phyloP scores from a whole-genome alignment of 1,284 basidiomycete genomes.

The Cryptococcus depauperatus region DNA sequence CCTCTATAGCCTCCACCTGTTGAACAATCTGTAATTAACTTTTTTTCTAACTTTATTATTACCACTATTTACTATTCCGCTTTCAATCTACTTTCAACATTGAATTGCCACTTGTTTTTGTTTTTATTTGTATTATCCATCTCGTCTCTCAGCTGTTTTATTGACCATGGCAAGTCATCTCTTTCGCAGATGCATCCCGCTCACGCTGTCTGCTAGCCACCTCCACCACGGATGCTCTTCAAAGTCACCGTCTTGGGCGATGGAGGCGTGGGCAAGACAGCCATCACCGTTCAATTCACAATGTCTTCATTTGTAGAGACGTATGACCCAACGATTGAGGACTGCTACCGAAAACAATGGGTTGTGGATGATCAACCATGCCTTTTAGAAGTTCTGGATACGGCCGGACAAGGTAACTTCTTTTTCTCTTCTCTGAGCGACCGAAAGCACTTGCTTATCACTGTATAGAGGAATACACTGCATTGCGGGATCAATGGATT shows the following conservation, averaged over 20 bases:
- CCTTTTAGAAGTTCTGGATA: constrained; percentile 87
- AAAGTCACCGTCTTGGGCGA: constrained; percentile 84
- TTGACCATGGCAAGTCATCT: neutral
- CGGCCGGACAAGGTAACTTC: constrained; percentile 76
- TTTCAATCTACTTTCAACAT: neutral
- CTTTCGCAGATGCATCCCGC: neutral
- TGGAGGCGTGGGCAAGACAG: constrained; percentile 97
- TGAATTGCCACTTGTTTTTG: no score
- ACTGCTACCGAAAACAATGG: constrained; percentile 85
- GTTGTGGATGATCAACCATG: constrained; percentile 86
- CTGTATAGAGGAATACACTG: constrained; percentile 83
- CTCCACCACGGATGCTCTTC: constrained; percentile 34
- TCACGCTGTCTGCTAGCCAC: neutral
- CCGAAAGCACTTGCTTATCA: no score
- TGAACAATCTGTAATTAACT: no score
- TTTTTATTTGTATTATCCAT: no score
- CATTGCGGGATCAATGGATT: constrained; percentile 98
- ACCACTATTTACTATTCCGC: no score
- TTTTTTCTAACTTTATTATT: no score
- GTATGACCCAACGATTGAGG: constrained; percentile 70
- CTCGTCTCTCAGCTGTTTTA: no score
- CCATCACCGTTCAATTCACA: constrained; percentile 89
- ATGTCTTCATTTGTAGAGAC: constrained; percentile 79
- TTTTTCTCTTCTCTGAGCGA: no score
- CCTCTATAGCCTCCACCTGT: no score